Evolutionary conservation across 2,329 filamentous ascomycete species (phyloP).

Genomic region (Pyrenophora teres): DNA sequence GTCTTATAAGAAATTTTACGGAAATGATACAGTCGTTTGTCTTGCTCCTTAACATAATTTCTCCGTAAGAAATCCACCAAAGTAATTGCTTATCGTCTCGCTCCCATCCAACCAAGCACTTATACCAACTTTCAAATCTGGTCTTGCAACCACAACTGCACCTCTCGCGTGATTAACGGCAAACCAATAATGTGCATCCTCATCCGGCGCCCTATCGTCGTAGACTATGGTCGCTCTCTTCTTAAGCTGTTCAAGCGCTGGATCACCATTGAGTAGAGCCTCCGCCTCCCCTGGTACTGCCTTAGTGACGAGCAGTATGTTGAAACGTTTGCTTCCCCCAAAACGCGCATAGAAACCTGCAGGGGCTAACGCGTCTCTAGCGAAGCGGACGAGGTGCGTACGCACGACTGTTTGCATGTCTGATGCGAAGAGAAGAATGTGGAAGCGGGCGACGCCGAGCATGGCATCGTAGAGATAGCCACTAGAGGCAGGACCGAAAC

Average conservation of each 20-base stretch:
- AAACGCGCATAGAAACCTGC: neutral
- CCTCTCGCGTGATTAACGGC: constrained; percentile 26
- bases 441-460: neutral
- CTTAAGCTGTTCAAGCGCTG: constrained; percentile 2
- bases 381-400: neutral
- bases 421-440: neutral
- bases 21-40: too few species aligned
- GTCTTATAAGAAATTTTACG: too few species aligned
- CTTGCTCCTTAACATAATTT: too few species aligned
- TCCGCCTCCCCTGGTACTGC: neutral
- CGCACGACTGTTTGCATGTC: neutral
- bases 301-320: neutral
- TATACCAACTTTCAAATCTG: neutral
- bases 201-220: constrained; percentile 34
- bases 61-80: constrained; percentile 7
- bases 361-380: neutral
- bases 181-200: constrained; percentile 29
- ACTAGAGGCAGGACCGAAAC: neutral
- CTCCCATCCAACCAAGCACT: neutral
- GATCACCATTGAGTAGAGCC: neutral
- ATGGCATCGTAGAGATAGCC: neutral
- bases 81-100: neutral
- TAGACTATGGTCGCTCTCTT: constrained; percentile 22
- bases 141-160: constrained; percentile 23
- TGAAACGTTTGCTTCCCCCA: neutral